Conservation (phyloP, 164 flowering plant species). For the Houttuynia cordata region DNA sequence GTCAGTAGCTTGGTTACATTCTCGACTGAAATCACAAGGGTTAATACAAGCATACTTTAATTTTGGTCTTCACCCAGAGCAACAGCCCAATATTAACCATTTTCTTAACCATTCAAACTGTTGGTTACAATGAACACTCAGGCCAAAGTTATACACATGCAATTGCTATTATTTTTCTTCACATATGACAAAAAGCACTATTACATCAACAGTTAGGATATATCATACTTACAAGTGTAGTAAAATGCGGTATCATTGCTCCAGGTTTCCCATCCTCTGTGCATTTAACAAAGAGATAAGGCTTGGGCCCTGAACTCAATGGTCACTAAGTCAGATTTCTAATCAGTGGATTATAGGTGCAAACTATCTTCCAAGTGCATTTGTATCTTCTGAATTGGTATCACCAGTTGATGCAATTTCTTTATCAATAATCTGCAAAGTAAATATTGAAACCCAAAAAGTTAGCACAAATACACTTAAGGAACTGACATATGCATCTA, state of each 20-base stretch:
- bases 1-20: no score
- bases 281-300: not conserved
- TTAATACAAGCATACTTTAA: no score
- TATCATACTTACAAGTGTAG: not conserved
- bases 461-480: no score
- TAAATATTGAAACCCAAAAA: no score
- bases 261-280: not conserved
- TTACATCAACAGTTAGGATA: not conserved
- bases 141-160: no score
- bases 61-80: no score
- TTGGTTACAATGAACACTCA: no score
- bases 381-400: not conserved
- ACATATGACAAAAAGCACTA: slow-evolving; percentile 3
- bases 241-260: not conserved
- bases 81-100: no score
- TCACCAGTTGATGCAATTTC: not conserved
- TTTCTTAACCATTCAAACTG: no score
- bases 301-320: not conserved
- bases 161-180: no score
- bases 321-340: not conserved
- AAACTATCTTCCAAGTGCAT: not conserved
- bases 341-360: not conserved
- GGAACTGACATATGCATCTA: no score
- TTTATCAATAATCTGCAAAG: not conserved
- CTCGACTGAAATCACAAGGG: no score